Evolutionary conservation across 768 basidiomycete genomes (phyloP), one percentile per base, ranked within the genome.

Genomic region (Chiua virens): DNA sequence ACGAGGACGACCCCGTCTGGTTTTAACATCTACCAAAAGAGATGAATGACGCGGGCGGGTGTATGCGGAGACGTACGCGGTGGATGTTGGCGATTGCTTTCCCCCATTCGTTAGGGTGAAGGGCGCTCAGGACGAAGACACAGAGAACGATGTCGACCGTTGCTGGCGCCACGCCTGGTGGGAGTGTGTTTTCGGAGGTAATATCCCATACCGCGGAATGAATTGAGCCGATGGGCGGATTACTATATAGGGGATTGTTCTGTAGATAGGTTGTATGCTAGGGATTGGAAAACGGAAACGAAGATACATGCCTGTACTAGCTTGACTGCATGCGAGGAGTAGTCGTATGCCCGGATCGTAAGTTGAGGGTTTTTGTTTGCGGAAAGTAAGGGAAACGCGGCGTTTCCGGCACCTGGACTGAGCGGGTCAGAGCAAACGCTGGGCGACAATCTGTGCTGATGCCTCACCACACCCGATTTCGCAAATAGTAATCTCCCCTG

Each of bases 61-160:
- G 18, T 38, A 22, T 3, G 3, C n/a, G n/a, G 28, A 3, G 1
- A 56, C 77, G 30, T 49, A 92, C 92, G 63, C 76, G 78, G 56
- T 88, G 81, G 3, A 94, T 79, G 64, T 98, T 98, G 17, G 78
- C 70, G 28, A 98, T 75, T 2, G 94, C 95, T 37, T 76, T 79
- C 2, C 71, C 71, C 97, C 97, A 99, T 75, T 99, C 97, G 45
- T 82, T 72, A 3, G 97, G 97, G 63, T 97, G 93, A 22, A 99
- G 74, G 0, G 97, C 97, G 47, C 89, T 92, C 52, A 98, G 71
- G 18, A 98, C 94, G 62, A 96, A 99, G 30, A 99, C 88, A 48
- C 97, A 79, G n/a, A 95, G 82, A 27, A 90, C 75, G 36, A 98
- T 84, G 62, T 99, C 93, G 13, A 94, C 86, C n/a, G 80, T 83